Base-by-base conservation (phyloP, 495 filamentous ascomycete genomes). In the Parathielavia hyrcaniae region DNA sequence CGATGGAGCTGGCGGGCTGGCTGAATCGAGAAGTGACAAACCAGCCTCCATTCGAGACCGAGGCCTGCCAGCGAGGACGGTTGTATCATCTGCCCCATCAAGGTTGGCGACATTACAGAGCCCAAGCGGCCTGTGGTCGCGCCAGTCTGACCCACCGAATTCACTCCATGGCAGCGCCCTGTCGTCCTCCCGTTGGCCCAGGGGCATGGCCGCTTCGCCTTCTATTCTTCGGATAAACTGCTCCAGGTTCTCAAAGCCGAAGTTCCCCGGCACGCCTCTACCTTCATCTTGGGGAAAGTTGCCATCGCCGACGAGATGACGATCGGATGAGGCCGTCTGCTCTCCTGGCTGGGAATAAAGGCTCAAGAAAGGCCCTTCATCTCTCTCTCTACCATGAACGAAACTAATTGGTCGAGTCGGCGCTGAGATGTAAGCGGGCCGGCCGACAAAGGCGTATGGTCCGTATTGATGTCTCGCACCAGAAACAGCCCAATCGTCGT, bases 201-300 rank as follows among this genome's bases (percentile, higher is more conserved):
- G 5, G 14, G 47, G 0, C 17, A 53, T 34, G 7, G 55, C 46
- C 10, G 61, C 56, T 55, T 75, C 71, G 30, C 58, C 63, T 52
- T 75, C 73, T 38, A 75, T 74, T 53, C 72, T 69, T 40, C 50
- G 46, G 50, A 75, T 76, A 48, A 73, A 76, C 9, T 75, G 66
- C 44, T 62, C 62, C 52, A 75, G 69, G 19, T 49, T 69, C 57
- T 75, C 71, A 14, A 13, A 14, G 2, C 38, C 23, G 13, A 64
- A 62, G 4, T 60, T 34, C 5, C 50, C 43, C 6, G 13, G 34
- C 5, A 40, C 17, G 4, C 5, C 13, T 5, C 13, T 10, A 0
- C 4, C 1, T 22, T 30, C 1, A 2, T 52, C 46, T 10, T 19
- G n/a, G 17, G 26, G 47, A 5, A 38, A 20, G 12, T 19, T n/a